phyloP scores from a whole-genome alignment of 208 protist genomes.

The Leishmania major region DNA sequence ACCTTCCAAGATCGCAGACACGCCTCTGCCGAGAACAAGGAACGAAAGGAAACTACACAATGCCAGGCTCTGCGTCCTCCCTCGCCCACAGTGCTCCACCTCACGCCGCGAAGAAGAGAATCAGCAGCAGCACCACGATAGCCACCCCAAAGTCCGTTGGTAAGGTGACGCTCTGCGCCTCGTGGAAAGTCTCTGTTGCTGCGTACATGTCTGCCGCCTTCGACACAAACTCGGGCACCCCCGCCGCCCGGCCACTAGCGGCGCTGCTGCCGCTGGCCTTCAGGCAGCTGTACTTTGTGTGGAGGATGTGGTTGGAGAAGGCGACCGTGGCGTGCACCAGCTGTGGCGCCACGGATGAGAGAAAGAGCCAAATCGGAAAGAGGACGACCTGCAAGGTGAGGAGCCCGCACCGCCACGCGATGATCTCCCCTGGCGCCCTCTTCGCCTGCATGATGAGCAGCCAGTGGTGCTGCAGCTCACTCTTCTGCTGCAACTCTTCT shows the following conservation, averaged over 20 bases:
- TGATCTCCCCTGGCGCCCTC: slow-evolving; percentile 36
- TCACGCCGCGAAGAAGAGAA: slow-evolving; percentile 54
- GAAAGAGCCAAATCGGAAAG: slow-evolving; percentile 71
- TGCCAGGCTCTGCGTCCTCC: neutral
- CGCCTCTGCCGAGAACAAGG: neutral
- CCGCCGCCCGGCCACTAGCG: slow-evolving; percentile 3
- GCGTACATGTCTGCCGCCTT: slow-evolving; percentile 36
- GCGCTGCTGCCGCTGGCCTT: slow-evolving; percentile 15
- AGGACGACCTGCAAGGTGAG: slow-evolving; percentile 53
- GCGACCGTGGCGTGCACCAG: slow-evolving; percentile 73
- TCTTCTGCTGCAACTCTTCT: slow-evolving; percentile 52
- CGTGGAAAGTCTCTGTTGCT: slow-evolving; percentile 55
- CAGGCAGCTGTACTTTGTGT: slow-evolving; percentile 77
- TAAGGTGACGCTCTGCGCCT: slow-evolving; percentile 42
- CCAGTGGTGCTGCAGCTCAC: slow-evolving; percentile 58
- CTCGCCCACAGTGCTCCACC: neutral
- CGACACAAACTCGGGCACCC: slow-evolving; percentile 57
- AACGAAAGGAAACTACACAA: neutral
- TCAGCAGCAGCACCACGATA: slow-evolving; percentile 49
- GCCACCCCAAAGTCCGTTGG: slow-evolving; percentile 71
- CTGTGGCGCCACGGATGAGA: slow-evolving; percentile 65
- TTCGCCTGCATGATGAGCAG: slow-evolving; percentile 50
- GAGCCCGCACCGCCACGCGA: slow-evolving; percentile 57
- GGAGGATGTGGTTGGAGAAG: slow-evolving; percentile 65
- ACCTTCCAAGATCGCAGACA: neutral